phyloP scores from a whole-genome alignment of 208 protist species.

The Acanthamoeba sp. region DNA sequence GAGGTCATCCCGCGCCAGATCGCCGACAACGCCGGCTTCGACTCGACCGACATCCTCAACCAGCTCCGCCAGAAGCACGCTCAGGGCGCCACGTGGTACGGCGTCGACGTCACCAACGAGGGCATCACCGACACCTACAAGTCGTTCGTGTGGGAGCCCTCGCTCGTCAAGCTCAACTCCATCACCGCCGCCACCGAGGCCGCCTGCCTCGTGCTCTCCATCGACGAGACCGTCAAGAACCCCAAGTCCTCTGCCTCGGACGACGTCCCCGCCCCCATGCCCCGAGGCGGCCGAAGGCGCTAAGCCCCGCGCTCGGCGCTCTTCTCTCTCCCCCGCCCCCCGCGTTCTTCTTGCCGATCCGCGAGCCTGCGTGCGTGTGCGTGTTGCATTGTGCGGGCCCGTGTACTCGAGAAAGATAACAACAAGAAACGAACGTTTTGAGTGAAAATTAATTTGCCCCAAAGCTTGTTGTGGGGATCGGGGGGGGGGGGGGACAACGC shows the following conservation, averaged over 20 bases:
- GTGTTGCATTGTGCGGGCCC: too few species aligned
- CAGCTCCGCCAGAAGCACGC: constrained; percentile 99
- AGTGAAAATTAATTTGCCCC: too few species aligned
- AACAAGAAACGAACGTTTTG: too few species aligned
- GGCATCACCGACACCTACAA: constrained; percentile 98
- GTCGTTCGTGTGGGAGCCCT: constrained; percentile 99
- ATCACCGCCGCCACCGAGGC: constrained; percentile 99
- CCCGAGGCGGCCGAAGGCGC: constrained; percentile 38
- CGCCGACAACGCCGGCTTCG: constrained; percentile 99
- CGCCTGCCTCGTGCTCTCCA: constrained; percentile 99
- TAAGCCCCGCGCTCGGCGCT: too few species aligned
- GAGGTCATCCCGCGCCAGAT: constrained; percentile 99
- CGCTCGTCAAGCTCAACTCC: constrained; percentile 99
- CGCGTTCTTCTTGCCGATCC: too few species aligned
- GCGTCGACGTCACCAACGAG: constrained; percentile 99
- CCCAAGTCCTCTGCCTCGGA: constrained; percentile 63
- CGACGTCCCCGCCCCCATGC: constrained; percentile 57
- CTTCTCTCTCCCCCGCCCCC: too few species aligned
- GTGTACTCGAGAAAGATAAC: too few species aligned
- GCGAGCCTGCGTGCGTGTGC: too few species aligned
- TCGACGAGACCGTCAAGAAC: constrained; percentile 99
- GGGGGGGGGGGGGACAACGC: too few species aligned
- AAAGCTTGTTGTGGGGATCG: too few species aligned
- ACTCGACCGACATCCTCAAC: constrained; percentile 99
- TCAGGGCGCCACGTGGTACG: constrained; percentile 95